Evolutionary conservation across 164 flowering plant genomes (phyloP).

Genomic region (Saururus chinensis): DNA sequence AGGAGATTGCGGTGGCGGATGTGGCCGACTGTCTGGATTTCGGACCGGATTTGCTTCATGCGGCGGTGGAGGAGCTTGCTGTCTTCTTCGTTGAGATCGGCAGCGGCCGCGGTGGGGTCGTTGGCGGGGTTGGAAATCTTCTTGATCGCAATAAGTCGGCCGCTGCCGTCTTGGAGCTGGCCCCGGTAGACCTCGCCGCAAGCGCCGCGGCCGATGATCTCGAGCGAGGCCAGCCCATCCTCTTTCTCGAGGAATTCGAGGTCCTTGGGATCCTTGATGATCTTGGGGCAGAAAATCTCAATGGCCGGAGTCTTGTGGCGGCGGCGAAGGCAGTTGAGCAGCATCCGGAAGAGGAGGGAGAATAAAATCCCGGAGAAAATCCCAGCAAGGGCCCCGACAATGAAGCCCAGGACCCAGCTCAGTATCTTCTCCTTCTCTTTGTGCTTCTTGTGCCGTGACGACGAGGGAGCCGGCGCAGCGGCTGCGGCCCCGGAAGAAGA

Average conservation of each 20-base stretch:
- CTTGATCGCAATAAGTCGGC: conserved; percentile 65
- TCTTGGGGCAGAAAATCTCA: conserved; percentile 42
- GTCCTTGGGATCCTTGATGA: conserved; percentile 56
- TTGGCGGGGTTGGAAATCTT: conserved; percentile 29
- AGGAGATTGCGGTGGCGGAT: conserved; percentile 78
- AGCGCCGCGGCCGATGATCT: conserved; percentile 71
- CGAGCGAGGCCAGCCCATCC: conserved; percentile 44
- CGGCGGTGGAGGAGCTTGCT: conserved; percentile 42
- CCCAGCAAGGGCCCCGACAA: conserved; percentile 52
- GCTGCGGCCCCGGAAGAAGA: background rate
- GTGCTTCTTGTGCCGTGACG: background rate
- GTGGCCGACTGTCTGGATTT: conserved; percentile 66
- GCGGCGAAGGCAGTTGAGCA: conserved; percentile 26
- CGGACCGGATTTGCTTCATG: conserved; percentile 71
- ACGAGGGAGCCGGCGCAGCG: background rate
- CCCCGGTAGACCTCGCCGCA: conserved; percentile 83
- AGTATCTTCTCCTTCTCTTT: conserved; percentile 1
- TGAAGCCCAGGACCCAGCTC: conserved; percentile 47
- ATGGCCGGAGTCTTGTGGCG: conserved; percentile 25
- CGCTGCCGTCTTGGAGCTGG: conserved; percentile 40
- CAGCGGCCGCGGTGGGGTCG: conserved; percentile 24
- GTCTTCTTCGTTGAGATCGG: conserved; percentile 51
- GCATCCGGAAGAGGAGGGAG: conserved; percentile 36
- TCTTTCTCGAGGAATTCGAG: conserved; percentile 67
- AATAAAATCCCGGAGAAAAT: conserved; percentile 40